Conservation (phyloP, 2,329 filamentous ascomycete species). For the Tolypocladium amazonense region DNA sequence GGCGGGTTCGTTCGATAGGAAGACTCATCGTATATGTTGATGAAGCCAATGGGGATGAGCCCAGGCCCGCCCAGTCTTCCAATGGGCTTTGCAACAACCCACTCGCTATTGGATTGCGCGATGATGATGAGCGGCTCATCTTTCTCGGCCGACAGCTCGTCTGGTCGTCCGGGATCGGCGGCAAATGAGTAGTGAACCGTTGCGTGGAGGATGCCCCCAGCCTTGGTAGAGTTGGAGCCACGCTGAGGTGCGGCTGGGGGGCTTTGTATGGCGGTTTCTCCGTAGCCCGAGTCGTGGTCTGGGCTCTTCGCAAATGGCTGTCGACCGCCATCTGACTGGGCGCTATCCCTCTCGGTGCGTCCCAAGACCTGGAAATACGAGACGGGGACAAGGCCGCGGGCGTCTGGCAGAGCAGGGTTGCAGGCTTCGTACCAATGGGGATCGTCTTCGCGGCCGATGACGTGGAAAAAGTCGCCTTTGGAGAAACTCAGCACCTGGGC, state of each 20-base stretch:
- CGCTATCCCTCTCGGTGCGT: conserved; percentile 85
- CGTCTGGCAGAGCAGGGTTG: conserved; percentile 80
- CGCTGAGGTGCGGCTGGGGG: conserved; percentile 23
- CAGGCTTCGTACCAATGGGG: conserved; percentile 96
- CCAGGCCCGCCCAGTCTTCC: conserved; percentile 90
- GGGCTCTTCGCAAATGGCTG: conserved; percentile 44
- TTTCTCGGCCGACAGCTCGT: conserved; percentile 89
- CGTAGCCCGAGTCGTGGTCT: conserved; percentile 85
- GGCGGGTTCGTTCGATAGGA: conserved; percentile 55
- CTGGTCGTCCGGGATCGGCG: conserved; percentile 65
- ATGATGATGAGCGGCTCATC: conserved; percentile 98
- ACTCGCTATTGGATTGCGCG: conserved; percentile 95
- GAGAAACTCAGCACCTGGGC: conserved; percentile 79
- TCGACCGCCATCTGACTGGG: conserved; percentile 50
- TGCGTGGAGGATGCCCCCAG: conserved; percentile 86
- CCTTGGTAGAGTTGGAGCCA: conserved; percentile 40
- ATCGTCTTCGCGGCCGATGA: conserved; percentile 92
- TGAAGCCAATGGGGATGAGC: conserved; percentile 90
- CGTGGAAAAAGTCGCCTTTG: conserved; percentile 95
- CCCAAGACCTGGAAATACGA: conserved; percentile 87
- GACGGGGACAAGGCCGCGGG: conserved; percentile 85
- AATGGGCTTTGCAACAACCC: conserved; percentile 99
- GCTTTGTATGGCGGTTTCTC: conserved; percentile 22
- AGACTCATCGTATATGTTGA: conserved; percentile 79
- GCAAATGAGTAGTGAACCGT: conserved; percentile 96